These are phyloP conservation scores for Fusarium musae DNA, from an alignment of 2,329 filamentous ascomycete species.

Conservation along the genomic window DNA sequence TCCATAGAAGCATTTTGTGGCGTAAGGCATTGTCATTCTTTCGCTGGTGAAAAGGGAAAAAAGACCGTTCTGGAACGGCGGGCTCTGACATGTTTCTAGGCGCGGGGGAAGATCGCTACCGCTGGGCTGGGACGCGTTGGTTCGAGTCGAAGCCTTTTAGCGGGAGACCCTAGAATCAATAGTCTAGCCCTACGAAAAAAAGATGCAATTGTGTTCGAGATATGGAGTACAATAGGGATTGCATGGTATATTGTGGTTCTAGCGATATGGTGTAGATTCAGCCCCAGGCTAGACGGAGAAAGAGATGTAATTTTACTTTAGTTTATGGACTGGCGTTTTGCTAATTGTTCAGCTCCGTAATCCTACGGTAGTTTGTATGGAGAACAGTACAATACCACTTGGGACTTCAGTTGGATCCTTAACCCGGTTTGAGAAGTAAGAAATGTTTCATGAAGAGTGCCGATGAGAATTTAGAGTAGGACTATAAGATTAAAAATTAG, in stretches of 20 bases:
- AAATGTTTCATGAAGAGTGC: background rate
- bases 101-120: background rate
- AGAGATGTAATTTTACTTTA: background rate
- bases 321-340: background rate
- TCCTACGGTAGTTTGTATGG: background rate
- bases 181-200: background rate
- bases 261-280: background rate
- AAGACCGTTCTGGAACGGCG: slow-evolving; percentile 12
- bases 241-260: background rate
- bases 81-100: background rate
- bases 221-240: background rate
- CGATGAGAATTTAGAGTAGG: background rate
- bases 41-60: background rate
- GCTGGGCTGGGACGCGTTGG: background rate
- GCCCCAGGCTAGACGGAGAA: background rate
- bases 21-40: background rate
- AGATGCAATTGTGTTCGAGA: background rate
- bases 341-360: background rate
- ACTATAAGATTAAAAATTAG: background rate
- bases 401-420: background rate
- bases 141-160: background rate
- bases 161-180: background rate
- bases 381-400: background rate
- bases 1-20: slow-evolving; percentile 5
- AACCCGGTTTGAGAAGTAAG: background rate